A percentile compares a stretch with the other conserved stretches of the same genome.
Evolutionary conservation across 2,329 filamentous ascomycete species (phyloP).

Genomic region (Zymoseptoria pseudotritici): DNA sequence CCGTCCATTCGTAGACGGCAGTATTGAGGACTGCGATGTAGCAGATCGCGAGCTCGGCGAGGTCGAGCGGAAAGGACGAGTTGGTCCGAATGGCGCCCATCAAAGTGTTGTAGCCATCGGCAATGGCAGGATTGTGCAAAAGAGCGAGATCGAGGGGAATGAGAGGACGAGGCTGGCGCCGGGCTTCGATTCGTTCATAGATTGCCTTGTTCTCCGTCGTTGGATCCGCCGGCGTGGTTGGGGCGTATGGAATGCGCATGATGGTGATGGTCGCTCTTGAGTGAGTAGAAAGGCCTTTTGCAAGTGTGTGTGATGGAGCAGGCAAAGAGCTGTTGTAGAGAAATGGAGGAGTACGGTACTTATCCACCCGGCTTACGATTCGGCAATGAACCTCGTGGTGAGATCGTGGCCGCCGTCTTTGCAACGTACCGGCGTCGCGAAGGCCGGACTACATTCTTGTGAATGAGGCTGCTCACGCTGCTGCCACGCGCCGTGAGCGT

Average conservation of each 20-base stretch:
- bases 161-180: conserved; percentile 61
- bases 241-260: conserved; percentile 63
- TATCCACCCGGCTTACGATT: conserved; percentile 8
- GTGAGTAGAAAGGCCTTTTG: not conserved
- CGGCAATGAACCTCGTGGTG: not conserved
- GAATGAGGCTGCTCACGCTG: not conserved
- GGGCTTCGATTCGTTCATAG: conserved; percentile 55
- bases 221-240: conserved; percentile 47
- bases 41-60: conserved; percentile 31
- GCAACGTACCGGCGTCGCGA: not conserved
- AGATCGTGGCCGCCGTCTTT: not conserved
- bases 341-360: conserved; percentile 10
- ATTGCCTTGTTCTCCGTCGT: conserved; percentile 43
- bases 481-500: not conserved
- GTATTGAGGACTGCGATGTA: conserved; percentile 31
- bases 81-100: conserved; percentile 44
- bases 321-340: not conserved
- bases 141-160: conserved; percentile 69
- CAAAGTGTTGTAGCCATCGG: conserved; percentile 68
- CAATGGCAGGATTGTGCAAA: conserved; percentile 65
- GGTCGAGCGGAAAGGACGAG: conserved; percentile 24
- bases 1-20: conserved; percentile 32
- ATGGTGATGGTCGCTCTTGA: not conserved
- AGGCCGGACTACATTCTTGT: not conserved
- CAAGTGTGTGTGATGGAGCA: not conserved